Conservation (phyloP, 495 filamentous ascomycete genomes). For the Podospora anserina region DNA sequence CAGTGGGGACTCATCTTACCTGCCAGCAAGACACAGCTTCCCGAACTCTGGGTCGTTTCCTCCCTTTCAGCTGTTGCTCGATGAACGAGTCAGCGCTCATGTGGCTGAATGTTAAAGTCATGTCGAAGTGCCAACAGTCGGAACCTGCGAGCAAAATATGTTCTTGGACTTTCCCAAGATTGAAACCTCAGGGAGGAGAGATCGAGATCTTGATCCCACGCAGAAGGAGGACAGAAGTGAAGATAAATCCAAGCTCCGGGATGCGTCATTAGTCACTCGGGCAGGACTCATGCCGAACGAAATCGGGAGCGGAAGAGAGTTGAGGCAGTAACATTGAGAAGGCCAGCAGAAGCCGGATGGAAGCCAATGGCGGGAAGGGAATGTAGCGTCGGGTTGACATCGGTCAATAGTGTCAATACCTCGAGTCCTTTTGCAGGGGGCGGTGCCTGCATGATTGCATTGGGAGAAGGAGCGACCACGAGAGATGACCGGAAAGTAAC, state of each 20-base stretch:
- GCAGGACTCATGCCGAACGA: not conserved
- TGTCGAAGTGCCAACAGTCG: not conserved
- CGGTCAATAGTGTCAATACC: not conserved
- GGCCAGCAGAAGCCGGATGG: not conserved
- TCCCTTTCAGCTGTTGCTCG: slow-evolving; percentile 22
- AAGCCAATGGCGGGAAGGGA: not conserved
- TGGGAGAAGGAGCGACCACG: not conserved
- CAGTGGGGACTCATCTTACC: not conserved
- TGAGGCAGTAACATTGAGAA: not conserved
- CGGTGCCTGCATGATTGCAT: not conserved
- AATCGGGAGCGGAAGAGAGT: not conserved
- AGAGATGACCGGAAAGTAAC: not conserved
- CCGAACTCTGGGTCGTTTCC: slow-evolving; percentile 25
- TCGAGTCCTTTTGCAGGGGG: not conserved
- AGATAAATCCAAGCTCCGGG: not conserved
- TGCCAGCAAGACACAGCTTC: slow-evolving; percentile 24
- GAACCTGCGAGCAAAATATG: not conserved
- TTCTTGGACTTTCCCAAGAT: not conserved
- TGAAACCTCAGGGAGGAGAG: not conserved
- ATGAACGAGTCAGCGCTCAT: slow-evolving; percentile 25
- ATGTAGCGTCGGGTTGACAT: not conserved
- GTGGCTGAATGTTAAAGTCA: slow-evolving; percentile 24
- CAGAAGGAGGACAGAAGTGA: not conserved
- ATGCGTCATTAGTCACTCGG: not conserved
- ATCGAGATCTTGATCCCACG: not conserved